These are phyloP conservation scores for Arthroderma uncinatum DNA, from an alignment of 2,329 filamentous ascomycete species.

Conservation along the genomic window DNA sequence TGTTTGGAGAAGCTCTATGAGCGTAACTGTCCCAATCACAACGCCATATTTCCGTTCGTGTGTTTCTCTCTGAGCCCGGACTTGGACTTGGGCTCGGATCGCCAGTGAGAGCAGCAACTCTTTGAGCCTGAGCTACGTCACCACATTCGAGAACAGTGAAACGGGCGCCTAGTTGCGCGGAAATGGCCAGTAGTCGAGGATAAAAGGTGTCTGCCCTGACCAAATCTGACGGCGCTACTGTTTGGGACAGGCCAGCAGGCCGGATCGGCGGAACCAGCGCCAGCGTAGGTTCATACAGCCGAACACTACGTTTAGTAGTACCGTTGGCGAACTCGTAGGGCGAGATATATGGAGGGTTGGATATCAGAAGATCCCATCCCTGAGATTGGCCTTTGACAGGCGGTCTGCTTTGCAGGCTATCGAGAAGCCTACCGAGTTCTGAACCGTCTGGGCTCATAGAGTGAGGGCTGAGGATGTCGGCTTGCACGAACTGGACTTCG, in stretches of 20 bases:
- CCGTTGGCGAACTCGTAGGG: constrained; percentile 44
- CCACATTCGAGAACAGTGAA: constrained; percentile 31
- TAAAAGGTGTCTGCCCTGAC: constrained; percentile 29
- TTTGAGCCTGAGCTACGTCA: constrained; percentile 23
- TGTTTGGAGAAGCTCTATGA: neutral
- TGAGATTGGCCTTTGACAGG: neutral
- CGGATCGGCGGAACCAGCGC: constrained; percentile 57
- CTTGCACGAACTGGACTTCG: constrained; percentile 38
- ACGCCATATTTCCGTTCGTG: constrained; percentile 15
- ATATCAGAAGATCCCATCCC: constrained; percentile 53
- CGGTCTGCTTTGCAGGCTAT: no score
- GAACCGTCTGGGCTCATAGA: neutral
- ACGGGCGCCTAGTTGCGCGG: constrained; percentile 18
- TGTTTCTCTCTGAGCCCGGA: neutral
- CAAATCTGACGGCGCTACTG: neutral
- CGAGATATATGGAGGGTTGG: constrained; percentile 90
- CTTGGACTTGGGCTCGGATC: neutral
- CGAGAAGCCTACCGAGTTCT: neutral
- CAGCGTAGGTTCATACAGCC: constrained; percentile 66
- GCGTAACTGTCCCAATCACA: constrained; percentile 9
- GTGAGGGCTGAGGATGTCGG: constrained; percentile 30
- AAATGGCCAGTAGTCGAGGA: constrained; percentile 22
- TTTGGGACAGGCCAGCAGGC: neutral
- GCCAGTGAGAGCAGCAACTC: constrained; percentile 19
- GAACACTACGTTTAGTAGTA: constrained; percentile 61